A percentile compares a stretch with the other conserved stretches of the same genome.
These are phyloP conservation scores for Apiospora arundinis DNA, from an alignment of 2,329 filamentous ascomycete genomes.

Conservation along the genomic window DNA sequence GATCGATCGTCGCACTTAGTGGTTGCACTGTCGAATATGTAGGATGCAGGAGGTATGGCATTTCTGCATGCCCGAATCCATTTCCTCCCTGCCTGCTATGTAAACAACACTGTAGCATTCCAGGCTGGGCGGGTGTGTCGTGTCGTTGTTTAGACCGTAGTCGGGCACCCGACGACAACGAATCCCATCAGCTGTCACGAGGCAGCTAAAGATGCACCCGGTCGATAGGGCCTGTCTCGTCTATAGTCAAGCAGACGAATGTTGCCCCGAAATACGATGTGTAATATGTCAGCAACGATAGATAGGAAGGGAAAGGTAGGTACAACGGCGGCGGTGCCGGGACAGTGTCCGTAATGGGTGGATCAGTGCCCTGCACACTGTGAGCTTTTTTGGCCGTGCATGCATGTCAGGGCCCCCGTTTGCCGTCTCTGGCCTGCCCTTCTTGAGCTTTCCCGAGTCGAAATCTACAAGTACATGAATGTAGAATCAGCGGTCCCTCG, in stretches of 20 bases:
- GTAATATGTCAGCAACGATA: no score
- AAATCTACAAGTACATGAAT: no score
- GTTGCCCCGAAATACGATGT: no score
- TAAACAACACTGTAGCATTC: not conserved
- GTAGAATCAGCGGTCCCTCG: not conserved
- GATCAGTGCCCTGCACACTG: not conserved
- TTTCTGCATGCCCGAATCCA: not conserved
- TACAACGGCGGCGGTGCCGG: not conserved
- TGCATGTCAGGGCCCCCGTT: not conserved
- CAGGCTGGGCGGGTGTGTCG: not conserved
- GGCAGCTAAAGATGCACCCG: no score
- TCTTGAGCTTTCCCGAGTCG: not conserved
- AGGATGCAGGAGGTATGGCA: not conserved
- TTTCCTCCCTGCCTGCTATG: not conserved
- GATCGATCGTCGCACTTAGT: conserved; percentile 11
- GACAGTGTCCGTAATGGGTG: not conserved
- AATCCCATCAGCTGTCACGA: no score
- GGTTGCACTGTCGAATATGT: not conserved
- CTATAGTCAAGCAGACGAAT: no score
- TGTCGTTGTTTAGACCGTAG: no score
- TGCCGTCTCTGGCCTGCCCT: not conserved
- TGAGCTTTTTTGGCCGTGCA: not conserved
- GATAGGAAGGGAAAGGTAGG: no score
- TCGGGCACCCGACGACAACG: no score
- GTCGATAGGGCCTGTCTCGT: no score